Evolutionary conservation across 306 rosid genomes (phyloP).

Genomic region (Dryas drummondii): DNA sequence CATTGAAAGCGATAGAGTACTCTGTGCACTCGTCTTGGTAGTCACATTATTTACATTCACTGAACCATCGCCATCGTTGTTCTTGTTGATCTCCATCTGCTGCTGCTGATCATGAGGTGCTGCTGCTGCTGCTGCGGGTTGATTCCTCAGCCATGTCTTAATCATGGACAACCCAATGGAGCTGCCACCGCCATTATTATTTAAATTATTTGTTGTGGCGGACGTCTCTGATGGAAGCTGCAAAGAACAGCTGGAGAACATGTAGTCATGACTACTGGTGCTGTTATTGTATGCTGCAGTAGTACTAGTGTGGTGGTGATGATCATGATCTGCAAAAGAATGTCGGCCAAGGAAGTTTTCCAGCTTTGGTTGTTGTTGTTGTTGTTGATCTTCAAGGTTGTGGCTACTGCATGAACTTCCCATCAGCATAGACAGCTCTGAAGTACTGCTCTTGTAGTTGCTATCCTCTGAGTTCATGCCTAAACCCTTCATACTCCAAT

Average conservation of each 20-base stretch:
- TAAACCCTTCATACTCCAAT: conserved; percentile 63
- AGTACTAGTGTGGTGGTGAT: conserved; percentile 7
- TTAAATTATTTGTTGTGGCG: no score
- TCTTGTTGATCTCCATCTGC: conserved; percentile 8
- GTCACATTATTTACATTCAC: no score
- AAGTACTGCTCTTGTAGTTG: conserved; percentile 36
- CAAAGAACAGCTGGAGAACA: conserved; percentile 10
- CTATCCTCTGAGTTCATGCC: conserved; percentile 35
- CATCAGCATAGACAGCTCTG: conserved; percentile 47
- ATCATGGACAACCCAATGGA: conserved; percentile 77
- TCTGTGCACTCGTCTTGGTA: conserved; percentile 5
- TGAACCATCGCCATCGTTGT: no score
- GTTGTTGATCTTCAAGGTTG: conserved; percentile 44
- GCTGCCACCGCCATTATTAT: conserved; percentile 12
- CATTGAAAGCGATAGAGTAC: conserved; percentile 72
- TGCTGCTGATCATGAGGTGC: conserved; percentile 11
- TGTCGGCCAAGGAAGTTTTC: conserved; percentile 86
- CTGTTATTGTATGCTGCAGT: conserved; percentile 25
- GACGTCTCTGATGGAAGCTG: no score
- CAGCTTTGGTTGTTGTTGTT: conserved; percentile 60
- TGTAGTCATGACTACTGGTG: conserved; percentile 29
- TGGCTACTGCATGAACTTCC: conserved; percentile 43
- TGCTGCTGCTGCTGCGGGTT: conserved; percentile 37
- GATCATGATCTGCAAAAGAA: conserved; percentile 48
- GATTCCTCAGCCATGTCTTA: conserved; percentile 86